These are phyloP conservation scores for Coniochaeta sp. DNA, from an alignment of 2,329 filamentous ascomycete species.

Conservation along the genomic window DNA sequence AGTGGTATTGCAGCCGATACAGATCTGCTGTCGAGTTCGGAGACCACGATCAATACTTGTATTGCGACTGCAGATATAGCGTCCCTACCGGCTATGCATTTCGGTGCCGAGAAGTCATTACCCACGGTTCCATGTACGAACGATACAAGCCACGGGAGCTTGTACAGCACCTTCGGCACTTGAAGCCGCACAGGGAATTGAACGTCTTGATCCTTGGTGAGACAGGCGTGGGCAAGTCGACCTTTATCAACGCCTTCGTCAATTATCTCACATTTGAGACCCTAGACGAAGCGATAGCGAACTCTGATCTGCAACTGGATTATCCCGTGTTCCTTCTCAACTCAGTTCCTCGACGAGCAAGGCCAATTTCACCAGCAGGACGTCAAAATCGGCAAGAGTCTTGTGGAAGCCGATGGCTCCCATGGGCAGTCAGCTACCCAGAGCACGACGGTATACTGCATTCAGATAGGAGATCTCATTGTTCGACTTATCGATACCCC, in stretches of 20 bases:
- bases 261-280: conserved; percentile 33
- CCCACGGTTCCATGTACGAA: neutral
- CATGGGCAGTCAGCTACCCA: conserved; percentile 29
- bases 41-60: neutral
- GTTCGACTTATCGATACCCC: conserved; percentile 34
- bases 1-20: neutral
- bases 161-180: neutral
- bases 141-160: neutral
- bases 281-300: conserved; percentile 29
- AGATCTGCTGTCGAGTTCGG: neutral
- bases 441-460: conserved; percentile 22
- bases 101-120: neutral
- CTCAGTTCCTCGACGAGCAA: conserved; percentile 5
- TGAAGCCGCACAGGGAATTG: conserved; percentile 18
- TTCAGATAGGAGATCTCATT: conserved; percentile 18
- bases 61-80: neutral
- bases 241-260: conserved; percentile 39
- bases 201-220: conserved; percentile 40
- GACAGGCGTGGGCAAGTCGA: conserved; percentile 40
- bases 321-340: conserved; percentile 30
- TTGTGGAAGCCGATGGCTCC: conserved; percentile 23
- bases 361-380: conserved; percentile 18
- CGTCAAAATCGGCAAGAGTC: conserved; percentile 20
- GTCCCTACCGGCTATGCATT: neutral
- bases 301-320: conserved; percentile 22